A percentile compares a stretch with the other conserved stretches of the same genome.
Evolutionary conservation across 495 filamentous ascomycete genomes (phyloP).

Genomic region (Penicillium lividum): DNA sequence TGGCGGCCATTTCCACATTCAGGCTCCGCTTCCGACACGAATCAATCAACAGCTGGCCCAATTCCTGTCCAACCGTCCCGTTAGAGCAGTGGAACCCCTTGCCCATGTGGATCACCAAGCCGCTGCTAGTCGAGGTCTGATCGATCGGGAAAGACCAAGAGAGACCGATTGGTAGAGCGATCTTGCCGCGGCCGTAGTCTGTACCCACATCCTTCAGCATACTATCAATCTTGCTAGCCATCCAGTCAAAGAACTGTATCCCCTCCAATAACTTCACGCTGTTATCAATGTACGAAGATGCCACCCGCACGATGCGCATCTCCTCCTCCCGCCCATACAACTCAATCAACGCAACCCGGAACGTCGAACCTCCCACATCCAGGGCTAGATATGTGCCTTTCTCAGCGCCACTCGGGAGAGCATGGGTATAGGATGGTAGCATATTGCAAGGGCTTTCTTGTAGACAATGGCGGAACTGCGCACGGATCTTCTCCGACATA

Average conservation of each 20-base stretch:
- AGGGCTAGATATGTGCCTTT: constrained; percentile 61
- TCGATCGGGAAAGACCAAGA: constrained; percentile 73
- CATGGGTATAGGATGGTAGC: constrained; percentile 67
- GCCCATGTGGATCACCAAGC: constrained; percentile 62
- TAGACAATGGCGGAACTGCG: constrained; percentile 57
- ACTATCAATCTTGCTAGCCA: constrained; percentile 62
- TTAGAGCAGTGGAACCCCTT: constrained; percentile 65
- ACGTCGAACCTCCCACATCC: constrained; percentile 69
- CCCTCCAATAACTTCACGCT: constrained; percentile 54
- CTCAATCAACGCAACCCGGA: constrained; percentile 63
- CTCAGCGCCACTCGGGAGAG: constrained; percentile 60
- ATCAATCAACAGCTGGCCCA: constrained; percentile 57
- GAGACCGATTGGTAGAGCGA: constrained; percentile 57
- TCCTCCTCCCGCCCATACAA: constrained; percentile 50
- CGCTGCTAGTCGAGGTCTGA: constrained; percentile 60
- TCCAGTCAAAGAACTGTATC: constrained; percentile 66
- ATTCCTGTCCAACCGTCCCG: constrained; percentile 56
- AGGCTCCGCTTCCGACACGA: constrained; percentile 54
- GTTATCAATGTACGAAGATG: constrained; percentile 56
- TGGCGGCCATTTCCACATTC: constrained; percentile 63
- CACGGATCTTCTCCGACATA: constrained; percentile 60
- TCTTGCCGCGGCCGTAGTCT: constrained; percentile 37
- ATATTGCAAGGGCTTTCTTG: constrained; percentile 59
- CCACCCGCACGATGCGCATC: constrained; percentile 52
- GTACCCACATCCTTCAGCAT: constrained; percentile 45